Base-by-base conservation (phyloP, 164 flowering plant genomes). In the Nelumbo lutea region DNA sequence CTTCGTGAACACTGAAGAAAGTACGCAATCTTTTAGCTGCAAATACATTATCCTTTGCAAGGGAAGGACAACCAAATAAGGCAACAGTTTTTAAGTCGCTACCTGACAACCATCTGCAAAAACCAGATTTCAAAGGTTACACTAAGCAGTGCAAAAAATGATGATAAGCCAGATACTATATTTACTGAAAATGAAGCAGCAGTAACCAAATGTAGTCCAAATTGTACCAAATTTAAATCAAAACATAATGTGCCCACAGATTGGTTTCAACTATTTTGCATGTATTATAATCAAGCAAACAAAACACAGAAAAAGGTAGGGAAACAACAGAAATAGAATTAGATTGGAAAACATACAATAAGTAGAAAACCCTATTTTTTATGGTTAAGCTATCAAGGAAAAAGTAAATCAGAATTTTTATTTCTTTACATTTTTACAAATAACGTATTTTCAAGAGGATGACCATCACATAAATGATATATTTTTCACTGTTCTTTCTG, bases 41-140 rank as follows among this genome's bases (percentile, higher is more conserved):
- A 78, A 81, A 84, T 39, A 82, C 76, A 70, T 51, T 72, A 78
- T 78, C 85, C 71, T 57, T 81, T 57, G 55, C 73, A 13, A 74
- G 47, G 58, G 90, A 83, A 63, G 98, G 98, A 62, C 98, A 94
- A 48, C 98, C 98, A 70, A 84, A 87, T 47, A 79, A 80, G 5
- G 93, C 93, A n/a, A 90, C 79, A 59, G 70, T 78, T 77, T 85
- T 93, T 81, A 90, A 69, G 63, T 88, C 84, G 67, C 83, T 77
- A 13, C 87, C 89, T 48, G 93, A 87, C 74, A 90, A 75, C 93
- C 88, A 86, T 74, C 98, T 90, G 83, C 73, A 75, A 7, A 45
- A 6, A 41, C 46, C 64, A 45, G 52, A 13, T 14, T 42, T 40
- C 9, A 9, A 27, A 60, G 59, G 68, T 27, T 41, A 62, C 9